phyloP scores from a whole-genome alignment of 331 rosid genomes.

The Ulmus americana region DNA sequence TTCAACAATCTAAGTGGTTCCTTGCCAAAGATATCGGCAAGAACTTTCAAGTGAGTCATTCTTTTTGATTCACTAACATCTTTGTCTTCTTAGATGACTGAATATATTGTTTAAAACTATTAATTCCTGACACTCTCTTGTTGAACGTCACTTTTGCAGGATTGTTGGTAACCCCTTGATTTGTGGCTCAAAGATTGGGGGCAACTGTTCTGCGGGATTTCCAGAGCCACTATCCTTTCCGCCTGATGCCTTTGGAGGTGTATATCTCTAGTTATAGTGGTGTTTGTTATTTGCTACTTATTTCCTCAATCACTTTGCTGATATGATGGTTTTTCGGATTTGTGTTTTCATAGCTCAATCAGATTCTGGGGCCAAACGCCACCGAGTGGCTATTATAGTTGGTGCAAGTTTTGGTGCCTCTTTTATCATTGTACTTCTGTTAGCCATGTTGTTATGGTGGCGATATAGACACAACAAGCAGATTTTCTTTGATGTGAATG shows the following conservation, averaged over 20 bases:
- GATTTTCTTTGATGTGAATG: conserved; percentile 92
- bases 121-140: conserved; percentile 3
- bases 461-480: conserved; percentile 83
- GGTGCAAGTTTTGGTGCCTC: conserved; percentile 83
- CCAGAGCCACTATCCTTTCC: conserved; percentile 94
- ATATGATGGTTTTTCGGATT: conserved; percentile 23
- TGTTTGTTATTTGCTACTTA: conserved; percentile 7
- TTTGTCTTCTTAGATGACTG: background rate
- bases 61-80: background rate
- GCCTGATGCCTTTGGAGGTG: conserved; percentile 66
- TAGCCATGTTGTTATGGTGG: conserved; percentile 79
- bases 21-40: conserved; percentile 80
- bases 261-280: conserved; percentile 3
- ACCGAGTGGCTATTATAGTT: conserved; percentile 66
- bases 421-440: conserved; percentile 47
- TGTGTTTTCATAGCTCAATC: conserved; percentile 47
- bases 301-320: conserved; percentile 8
- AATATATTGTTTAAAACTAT: conserved; percentile 10
- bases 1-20: conserved; percentile 86
- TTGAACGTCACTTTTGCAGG: conserved; percentile 37
- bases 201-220: conserved; percentile 67
- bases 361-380: conserved; percentile 44
- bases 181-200: conserved; percentile 65
- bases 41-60: conserved; percentile 82
- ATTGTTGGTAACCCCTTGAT: conserved; percentile 82